A percentile compares a stretch with the other conserved stretches of the same genome.
These are phyloP conservation scores for Plasmopara viticola DNA, from an alignment of 352 stramenopile genomes.

Conservation along the genomic window DNA sequence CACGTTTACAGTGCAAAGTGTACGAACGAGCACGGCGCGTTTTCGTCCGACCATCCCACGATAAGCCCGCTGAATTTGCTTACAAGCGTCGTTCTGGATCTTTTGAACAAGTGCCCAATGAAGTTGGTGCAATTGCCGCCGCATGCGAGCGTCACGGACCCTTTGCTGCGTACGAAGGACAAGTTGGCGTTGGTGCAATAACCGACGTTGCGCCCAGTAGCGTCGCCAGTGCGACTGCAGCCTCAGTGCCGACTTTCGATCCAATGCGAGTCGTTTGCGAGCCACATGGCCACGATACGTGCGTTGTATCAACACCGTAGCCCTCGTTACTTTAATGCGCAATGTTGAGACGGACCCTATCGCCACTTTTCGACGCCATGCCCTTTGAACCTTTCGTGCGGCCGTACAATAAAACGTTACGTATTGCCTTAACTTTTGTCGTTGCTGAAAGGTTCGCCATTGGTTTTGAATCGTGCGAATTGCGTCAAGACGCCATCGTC, in stretches of 20 bases:
- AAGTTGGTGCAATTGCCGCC: constrained; percentile 24
- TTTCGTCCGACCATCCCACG: constrained; percentile 45
- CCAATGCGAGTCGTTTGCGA: constrained; percentile 23
- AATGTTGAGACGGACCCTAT: constrained; percentile 18
- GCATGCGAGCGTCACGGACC: constrained; percentile 29
- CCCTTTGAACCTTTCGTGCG: constrained; percentile 37
- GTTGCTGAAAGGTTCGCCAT: constrained; percentile 40
- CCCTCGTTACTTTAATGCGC: constrained; percentile 27
- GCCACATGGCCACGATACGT: constrained; percentile 33
- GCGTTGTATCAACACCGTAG: constrained; percentile 33
- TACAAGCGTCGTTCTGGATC: constrained; percentile 26
- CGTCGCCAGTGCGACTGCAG: constrained; percentile 46
- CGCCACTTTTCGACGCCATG: constrained; percentile 42
- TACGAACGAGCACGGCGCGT: constrained; percentile 52
- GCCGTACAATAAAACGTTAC: constrained; percentile 30
- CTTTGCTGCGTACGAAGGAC: constrained; percentile 38
- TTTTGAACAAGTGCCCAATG: constrained; percentile 21
- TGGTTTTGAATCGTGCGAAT: constrained; percentile 51
- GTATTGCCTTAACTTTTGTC: constrained; percentile 29
- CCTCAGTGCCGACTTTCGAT: constrained; percentile 20
- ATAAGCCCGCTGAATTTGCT: constrained; percentile 36
- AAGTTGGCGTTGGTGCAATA: constrained; percentile 21
- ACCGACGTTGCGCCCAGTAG: constrained; percentile 14
- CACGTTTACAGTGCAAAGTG: constrained; percentile 50
- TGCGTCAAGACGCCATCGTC: constrained; percentile 42